These are phyloP conservation scores for Sporobolomyces pararoseus DNA, from an alignment of 768 basidiomycete genomes.

Conservation along the genomic window DNA sequence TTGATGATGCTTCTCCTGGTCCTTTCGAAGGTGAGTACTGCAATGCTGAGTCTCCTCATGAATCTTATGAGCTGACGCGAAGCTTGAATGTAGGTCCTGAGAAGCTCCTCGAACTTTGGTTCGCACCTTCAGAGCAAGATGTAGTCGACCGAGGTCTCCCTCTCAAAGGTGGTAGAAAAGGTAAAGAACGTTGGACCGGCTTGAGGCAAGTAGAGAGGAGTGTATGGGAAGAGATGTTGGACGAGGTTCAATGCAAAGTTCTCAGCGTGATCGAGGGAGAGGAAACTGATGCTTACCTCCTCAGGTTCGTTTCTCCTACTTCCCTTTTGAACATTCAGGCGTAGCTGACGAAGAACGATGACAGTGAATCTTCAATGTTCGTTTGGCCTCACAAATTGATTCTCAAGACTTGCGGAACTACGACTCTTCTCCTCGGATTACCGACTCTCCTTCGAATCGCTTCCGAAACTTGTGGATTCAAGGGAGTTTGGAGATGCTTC, in stretches of 20 bases:
- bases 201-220: constrained; percentile 68
- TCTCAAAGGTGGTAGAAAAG: constrained; percentile 23
- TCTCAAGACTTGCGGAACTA: constrained; percentile 98
- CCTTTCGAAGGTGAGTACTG: constrained; percentile 38
- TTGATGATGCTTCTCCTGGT: constrained; percentile 34
- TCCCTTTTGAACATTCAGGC: background rate
- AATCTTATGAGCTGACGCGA: no score
- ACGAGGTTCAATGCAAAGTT: constrained; percentile 93
- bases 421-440: constrained; percentile 90
- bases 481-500: constrained; percentile 81
- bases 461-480: constrained; percentile 51
- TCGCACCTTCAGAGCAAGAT: constrained; percentile 69
- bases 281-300: constrained; percentile 91
- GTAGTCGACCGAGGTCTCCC: constrained; percentile 25
- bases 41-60: no score
- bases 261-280: constrained; percentile 80
- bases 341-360: no score
- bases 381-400: constrained; percentile 92
- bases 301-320: constrained; percentile 69
- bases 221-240: constrained; percentile 95
- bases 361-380: constrained; percentile 96
- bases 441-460: constrained; percentile 94
- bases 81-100: constrained; percentile 47
- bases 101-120: constrained; percentile 87
- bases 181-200: constrained; percentile 60